Percentiles rank a stretch among this genome's conserved stretches.
phyloP scores from a whole-genome alignment of 805 yeast species.

The Komagataella pseudopastoris region DNA sequence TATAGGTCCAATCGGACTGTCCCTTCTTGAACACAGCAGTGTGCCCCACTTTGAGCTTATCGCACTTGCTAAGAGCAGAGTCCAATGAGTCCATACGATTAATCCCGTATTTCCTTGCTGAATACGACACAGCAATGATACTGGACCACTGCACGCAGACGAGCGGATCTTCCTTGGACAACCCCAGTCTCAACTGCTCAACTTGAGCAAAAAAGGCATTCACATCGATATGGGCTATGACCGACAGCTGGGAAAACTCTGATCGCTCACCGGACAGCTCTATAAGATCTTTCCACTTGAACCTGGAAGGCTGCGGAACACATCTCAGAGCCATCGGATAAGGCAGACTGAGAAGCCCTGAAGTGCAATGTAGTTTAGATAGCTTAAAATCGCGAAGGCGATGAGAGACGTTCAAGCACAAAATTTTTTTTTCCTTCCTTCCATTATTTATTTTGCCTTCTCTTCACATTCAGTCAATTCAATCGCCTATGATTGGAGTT shows the following conservation, averaged over 20 bases:
- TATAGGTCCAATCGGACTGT: conserved; percentile 70
- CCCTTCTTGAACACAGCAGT: conserved; percentile 91
- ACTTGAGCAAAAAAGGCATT: conserved; percentile 96
- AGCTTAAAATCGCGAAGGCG: not conserved
- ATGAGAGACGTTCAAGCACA: not conserved
- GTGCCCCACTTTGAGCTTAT: conserved; percentile 65
- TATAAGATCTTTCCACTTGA: conserved; percentile 32
- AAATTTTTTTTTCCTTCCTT: not conserved
- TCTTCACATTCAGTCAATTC: not conserved
- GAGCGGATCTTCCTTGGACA: conserved; percentile 60
- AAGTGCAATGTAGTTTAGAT: not conserved
- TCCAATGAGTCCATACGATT: conserved; percentile 61
- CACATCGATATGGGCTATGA: conserved; percentile 76
- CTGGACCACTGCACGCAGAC: conserved; percentile 93
- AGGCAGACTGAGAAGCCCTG: not conserved
- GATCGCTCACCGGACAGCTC: conserved; percentile 36
- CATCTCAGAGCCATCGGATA: conserved; percentile 7
- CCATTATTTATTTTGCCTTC: not conserved
- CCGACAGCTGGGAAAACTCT: conserved; percentile 56
- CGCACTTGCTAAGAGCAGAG: conserved; percentile 65
- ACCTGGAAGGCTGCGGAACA: conserved; percentile 20
- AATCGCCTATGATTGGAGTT: not conserved
- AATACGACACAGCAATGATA: conserved; percentile 80
- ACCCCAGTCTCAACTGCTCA: conserved; percentile 64
- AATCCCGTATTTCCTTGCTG: conserved; percentile 79